Base-by-base conservation (phyloP, 768 basidiomycete genomes). In the Pulveroboletus frians region DNA sequence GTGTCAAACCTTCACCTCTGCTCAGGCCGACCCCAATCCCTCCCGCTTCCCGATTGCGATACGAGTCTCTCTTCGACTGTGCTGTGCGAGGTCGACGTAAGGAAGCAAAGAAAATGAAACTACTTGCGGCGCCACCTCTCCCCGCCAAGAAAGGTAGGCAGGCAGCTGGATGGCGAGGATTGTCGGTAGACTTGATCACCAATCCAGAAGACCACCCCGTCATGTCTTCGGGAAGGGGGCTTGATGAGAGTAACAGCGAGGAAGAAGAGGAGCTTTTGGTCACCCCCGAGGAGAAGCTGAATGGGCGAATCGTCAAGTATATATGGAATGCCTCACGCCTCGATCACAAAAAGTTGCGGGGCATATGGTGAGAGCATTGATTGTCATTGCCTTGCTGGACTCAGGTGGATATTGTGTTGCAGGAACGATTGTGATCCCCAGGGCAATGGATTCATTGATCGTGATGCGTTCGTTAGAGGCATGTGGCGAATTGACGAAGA, bases 401-500 rank as follows among this genome's bases (percentile, higher is more conserved):
- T 53, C 36, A 38, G 5, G 18, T 36, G 51, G 13, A 52, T 40
- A 10, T 44, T 21, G 38, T 13, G 34, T 42, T 30, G 13, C 53
- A 90, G 88, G 88, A 73, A 71, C 44, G 87, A 88, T 59, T 88
- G 83, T 55, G 87, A 90, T 64, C 66, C 76, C 3, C 65, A 66
- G 3, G 63, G 69, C 5, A 70, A 66, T 27, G 87, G 86, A 3
- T 72, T 72, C n/a, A 71, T 92, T 10, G 77, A 81, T 54, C 70
- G 79, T 5, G 84, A 86, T 15, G 71, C 71, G 15, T 92, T 92
- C 55, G 76, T 81, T 35, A 77, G 75, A 54, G 89, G 87, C 43
- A 89, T 90, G 86, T 90, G 88, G 88, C 79, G 81, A 32, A 86
- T 92, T 26, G 88, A 92, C 66, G 86, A 88, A 65, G 88, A 89